Conservation (phyloP, 495 filamentous ascomycete genomes). For the Penicillium paradoxum region DNA sequence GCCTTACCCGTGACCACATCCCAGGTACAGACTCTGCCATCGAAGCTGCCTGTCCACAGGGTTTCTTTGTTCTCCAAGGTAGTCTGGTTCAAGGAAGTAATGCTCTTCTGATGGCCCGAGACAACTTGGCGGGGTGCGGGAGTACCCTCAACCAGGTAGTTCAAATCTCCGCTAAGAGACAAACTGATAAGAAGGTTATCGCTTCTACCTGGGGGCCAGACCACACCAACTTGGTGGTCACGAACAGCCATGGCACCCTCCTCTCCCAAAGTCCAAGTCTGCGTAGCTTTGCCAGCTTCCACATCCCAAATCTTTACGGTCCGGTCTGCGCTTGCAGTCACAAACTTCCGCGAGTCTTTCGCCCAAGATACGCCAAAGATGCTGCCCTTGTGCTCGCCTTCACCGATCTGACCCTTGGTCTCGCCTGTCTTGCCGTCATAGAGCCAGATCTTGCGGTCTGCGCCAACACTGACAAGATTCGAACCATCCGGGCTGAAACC, state of each 20-base stretch:
- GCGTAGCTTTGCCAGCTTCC: slow-evolving; percentile 66
- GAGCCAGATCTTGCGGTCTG: slow-evolving; percentile 82
- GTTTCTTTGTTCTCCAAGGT: slow-evolving; percentile 45
- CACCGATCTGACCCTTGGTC: slow-evolving; percentile 66
- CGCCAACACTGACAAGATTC: slow-evolving; percentile 79
- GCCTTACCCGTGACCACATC: slow-evolving; percentile 63
- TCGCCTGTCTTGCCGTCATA: slow-evolving; percentile 96
- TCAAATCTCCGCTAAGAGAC: slow-evolving; percentile 81
- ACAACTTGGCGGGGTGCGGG: slow-evolving; percentile 65
- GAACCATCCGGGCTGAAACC: slow-evolving; percentile 88
- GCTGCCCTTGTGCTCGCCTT: slow-evolving; percentile 82
- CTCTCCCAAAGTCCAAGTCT: slow-evolving; percentile 84
- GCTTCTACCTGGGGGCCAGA: slow-evolving; percentile 78
- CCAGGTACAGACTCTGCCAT: slow-evolving; percentile 82
- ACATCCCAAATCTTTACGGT: slow-evolving; percentile 72
- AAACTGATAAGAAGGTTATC: slow-evolving; percentile 87
- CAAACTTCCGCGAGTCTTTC: slow-evolving; percentile 80
- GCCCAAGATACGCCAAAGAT: slow-evolving; percentile 91
- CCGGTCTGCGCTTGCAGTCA: slow-evolving; percentile 88
- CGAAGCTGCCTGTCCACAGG: slow-evolving; percentile 84
- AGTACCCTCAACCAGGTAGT: slow-evolving; percentile 72
- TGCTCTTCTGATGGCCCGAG: slow-evolving; percentile 89
- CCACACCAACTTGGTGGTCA: slow-evolving; percentile 91
- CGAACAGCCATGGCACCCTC: slow-evolving; percentile 67
- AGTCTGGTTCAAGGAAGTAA: slow-evolving; percentile 65